Evolutionary conservation across 2,329 filamentous ascomycete genomes (phyloP).

Genomic region (Xylaria sp.): DNA sequence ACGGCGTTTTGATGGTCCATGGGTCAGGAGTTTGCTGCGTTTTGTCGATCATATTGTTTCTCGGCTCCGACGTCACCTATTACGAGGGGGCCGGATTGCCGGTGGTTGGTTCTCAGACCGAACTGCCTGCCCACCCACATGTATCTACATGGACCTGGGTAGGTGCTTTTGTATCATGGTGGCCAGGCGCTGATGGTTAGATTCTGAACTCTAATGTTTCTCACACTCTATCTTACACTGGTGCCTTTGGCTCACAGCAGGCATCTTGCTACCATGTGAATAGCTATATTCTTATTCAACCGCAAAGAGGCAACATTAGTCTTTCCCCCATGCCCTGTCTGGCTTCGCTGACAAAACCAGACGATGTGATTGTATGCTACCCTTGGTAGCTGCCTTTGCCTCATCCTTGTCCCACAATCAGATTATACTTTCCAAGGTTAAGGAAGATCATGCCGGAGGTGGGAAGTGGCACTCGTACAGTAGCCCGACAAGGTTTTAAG

Average conservation of each 20-base stretch:
- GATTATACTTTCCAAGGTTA: conserved; percentile 12
- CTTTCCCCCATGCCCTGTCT: not conserved
- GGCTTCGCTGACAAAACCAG: not conserved
- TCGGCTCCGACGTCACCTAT: not conserved
- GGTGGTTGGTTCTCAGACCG: conserved; percentile 5
- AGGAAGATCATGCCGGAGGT: no score
- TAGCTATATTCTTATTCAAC: not conserved
- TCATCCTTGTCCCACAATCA: not conserved
- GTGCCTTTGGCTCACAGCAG: not conserved
- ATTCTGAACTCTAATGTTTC: not conserved
- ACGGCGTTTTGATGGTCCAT: conserved; percentile 30
- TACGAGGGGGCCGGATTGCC: not conserved
- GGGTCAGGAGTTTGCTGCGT: conserved; percentile 18
- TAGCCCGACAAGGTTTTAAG: no score
- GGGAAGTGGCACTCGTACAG: no score
- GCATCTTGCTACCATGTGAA: not conserved
- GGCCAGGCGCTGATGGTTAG: not conserved
- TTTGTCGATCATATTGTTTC: conserved; percentile 10
- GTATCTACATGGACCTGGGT: no score
- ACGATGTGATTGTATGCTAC: not conserved
- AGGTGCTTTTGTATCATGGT: not conserved
- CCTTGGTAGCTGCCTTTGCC: not conserved
- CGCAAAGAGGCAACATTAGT: not conserved
- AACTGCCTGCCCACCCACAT: no score
- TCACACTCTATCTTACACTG: no score